A percentile compares a stretch with the other conserved stretches of the same genome.
These are phyloP conservation scores for Fusarium phyllophilum DNA, from an alignment of 2,329 filamentous ascomycete species.

Conservation along the genomic window DNA sequence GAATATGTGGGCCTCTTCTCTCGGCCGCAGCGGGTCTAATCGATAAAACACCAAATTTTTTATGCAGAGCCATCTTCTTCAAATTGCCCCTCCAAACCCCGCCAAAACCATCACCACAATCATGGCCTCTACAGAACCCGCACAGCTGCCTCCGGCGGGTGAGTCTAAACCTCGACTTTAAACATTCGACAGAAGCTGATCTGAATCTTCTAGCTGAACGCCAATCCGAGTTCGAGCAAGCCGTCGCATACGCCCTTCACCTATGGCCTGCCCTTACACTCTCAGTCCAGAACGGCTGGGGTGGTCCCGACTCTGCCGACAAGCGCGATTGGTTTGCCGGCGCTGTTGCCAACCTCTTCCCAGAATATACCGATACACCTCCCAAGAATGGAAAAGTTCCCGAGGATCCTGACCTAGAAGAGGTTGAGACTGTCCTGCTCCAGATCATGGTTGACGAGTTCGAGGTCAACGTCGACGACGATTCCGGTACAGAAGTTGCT, in stretches of 20 bases:
- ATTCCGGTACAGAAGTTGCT: constrained; percentile 80
- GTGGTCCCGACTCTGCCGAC: constrained; percentile 81
- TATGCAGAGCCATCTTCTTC: constrained; percentile 34
- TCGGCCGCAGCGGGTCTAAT: constrained; percentile 1
- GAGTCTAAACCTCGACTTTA: background rate
- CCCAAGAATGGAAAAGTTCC: constrained; percentile 43
- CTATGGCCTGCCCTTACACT: constrained; percentile 90
- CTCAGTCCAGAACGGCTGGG: constrained; percentile 88
- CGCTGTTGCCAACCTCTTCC: constrained; percentile 83
- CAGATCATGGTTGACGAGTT: constrained; percentile 98
- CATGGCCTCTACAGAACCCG: constrained; percentile 48
- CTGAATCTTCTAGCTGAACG: constrained; percentile 57
- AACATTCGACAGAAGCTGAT: background rate
- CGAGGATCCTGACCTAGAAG: constrained; percentile 74
- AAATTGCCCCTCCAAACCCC: constrained; percentile 48
- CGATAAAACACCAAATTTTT: constrained; percentile 45
- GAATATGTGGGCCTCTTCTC: constrained; percentile 8
- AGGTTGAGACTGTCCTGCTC: constrained; percentile 85
- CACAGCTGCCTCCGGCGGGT: constrained; percentile 48
- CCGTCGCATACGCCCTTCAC: constrained; percentile 84
- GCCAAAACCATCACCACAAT: constrained; percentile 33
- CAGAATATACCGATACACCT: constrained; percentile 65
- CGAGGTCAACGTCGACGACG: constrained; percentile 91
- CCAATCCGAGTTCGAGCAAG: constrained; percentile 81
- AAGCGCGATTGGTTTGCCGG: constrained; percentile 98